phyloP scores from a whole-genome alignment of 2,329 filamentous ascomycete genomes.

The Cercospora sp. region DNA sequence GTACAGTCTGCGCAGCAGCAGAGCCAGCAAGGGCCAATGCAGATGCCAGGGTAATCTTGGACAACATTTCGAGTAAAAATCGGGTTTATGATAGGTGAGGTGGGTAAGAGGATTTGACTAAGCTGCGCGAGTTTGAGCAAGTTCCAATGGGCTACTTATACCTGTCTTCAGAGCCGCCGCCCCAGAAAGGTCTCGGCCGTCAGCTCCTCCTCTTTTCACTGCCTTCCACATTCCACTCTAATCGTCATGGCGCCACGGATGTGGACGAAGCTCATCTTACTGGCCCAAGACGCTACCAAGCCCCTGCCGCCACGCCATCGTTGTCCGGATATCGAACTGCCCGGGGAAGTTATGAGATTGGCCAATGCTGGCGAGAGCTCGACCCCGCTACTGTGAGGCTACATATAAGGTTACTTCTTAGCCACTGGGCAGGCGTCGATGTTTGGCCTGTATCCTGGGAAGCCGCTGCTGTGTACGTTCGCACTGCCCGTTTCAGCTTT shows the following conservation, averaged over 20 bases:
- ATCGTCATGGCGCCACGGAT: conserved; percentile 3
- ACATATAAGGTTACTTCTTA: conserved; percentile 8
- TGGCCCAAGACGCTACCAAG: conserved; percentile 5
- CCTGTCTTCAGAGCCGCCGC: neutral
- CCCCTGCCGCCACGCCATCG: neutral
- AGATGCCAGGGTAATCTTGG: conserved; percentile 11
- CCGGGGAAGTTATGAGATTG: neutral
- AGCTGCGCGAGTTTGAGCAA: conserved; percentile 18
- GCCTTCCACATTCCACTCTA: neutral
- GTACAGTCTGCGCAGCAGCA: conserved; percentile 9
- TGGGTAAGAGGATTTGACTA: conserved; percentile 11
- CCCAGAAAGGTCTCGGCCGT: neutral
- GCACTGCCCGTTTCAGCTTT: conserved; percentile 1
- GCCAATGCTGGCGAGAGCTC: neutral
- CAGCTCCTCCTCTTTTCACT: conserved; percentile 2
- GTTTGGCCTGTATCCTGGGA: conserved; percentile 2
- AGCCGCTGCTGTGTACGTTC: neutral
- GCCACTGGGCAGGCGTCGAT: neutral
- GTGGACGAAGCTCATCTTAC: neutral
- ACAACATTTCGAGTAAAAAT: conserved; percentile 14
- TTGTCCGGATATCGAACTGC: neutral
- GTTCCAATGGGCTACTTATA: conserved; percentile 15
- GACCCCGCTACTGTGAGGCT: conserved; percentile 10
- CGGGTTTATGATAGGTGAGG: neutral
- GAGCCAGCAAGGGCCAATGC: conserved; percentile 5